Percentiles rank a stretch among this genome's conserved stretches.
Conservation (phyloP, 2,329 filamentous ascomycete species). For the Talaromyces albobiverticillius region DNA sequence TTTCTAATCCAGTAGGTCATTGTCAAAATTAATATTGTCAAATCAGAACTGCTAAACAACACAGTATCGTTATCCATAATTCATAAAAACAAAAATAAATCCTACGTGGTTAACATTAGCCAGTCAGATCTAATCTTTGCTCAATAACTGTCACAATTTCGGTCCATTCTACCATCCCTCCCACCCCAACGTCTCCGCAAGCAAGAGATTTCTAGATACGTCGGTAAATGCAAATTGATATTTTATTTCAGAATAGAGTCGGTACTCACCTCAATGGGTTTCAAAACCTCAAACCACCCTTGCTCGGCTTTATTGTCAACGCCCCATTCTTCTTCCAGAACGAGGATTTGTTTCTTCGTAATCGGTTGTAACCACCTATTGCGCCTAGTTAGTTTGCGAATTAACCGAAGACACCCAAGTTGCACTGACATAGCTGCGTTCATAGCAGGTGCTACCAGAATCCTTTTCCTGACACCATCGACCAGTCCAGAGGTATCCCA, state of each 20-base stretch:
- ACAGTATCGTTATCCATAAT: no score
- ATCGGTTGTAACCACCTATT: conserved; percentile 70
- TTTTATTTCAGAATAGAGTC: background rate
- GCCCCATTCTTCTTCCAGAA: conserved; percentile 71
- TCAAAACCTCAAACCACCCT: conserved; percentile 68
- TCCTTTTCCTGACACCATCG: conserved; percentile 59
- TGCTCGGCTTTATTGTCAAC: conserved; percentile 36
- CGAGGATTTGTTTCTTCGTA: conserved; percentile 67
- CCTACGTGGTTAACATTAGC: background rate
- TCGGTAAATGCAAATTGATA: background rate
- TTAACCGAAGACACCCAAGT: background rate
- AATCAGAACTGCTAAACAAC: no score
- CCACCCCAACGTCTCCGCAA: conserved; percentile 78
- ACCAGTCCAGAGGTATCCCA: conserved; percentile 76
- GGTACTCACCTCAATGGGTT: conserved; percentile 55
- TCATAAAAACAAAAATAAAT: background rate
- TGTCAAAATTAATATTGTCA: no score
- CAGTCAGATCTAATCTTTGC: conserved; percentile 23
- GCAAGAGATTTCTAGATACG: conserved; percentile 64
- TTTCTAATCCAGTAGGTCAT: no score
- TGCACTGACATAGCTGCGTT: conserved; percentile 71
- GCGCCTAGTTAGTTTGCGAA: background rate
- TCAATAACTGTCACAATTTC: conserved; percentile 68
- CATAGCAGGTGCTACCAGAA: conserved; percentile 79
- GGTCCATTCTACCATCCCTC: conserved; percentile 79